Evolutionary conservation across 108 stramenopile species (phyloP), one percentile per base, ranked within the genome.

Genomic region (Fistulifera pelliculosa): DNA sequence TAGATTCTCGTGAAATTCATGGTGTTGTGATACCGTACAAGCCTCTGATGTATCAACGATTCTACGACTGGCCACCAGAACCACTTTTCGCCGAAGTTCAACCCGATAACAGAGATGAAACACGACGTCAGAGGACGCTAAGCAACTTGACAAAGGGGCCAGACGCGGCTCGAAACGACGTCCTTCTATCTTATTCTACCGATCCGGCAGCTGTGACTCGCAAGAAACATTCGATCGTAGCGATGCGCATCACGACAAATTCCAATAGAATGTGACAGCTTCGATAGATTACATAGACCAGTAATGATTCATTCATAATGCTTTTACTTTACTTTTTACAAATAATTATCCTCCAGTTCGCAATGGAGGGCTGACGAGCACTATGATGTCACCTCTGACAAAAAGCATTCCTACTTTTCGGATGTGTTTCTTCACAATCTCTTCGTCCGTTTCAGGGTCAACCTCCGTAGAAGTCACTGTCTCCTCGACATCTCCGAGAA

Each of bases 341-440:
- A 6, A 35, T 35, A 8, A 17, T 45, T 21, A 35, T 35, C 31
- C 31, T 19, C 50, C 54, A 2, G 79, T 80, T 60, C 83, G 65
- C 55, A 94, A 63, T 25, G 94, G 94, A 52, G 94, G 94, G 44
- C 76, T 79, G 27, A 94, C 94, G 55, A 94, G 65, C 17, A 94
- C 87, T 13, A 94, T 89, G 38, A 98, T 93, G 74, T 99, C 99
- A 21, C 99, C 99, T 27, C 99, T 73, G 6, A 99, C 98, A 75
- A 99, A 99, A 8, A 99, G 85, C 98, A 99, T 98, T 17, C 97
- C 96, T 42, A 99, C 85, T 53, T 75, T 83, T 64, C 99, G 80
- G 25, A 84, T 88, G 41, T 75, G 78, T 65, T 95, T 96, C 65
- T 79, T 81, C 5, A 94, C 85, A 62, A 99, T 88, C 64, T 96